Conservation (phyloP, 2,329 filamentous ascomycete genomes). For the Metarhizium sp. region DNA sequence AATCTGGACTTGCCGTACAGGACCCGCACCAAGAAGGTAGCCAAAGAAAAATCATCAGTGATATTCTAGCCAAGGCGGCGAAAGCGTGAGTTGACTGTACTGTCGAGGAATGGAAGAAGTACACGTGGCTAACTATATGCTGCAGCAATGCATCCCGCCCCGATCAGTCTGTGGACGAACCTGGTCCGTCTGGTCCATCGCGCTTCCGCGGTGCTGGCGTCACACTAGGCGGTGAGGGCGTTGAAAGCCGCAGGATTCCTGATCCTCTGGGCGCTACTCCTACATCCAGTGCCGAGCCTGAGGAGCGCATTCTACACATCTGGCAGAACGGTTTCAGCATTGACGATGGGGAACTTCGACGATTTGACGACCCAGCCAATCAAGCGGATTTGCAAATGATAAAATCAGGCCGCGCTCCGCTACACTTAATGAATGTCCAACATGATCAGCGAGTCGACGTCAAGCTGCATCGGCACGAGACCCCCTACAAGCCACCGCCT, state of each 20-base stretch:
- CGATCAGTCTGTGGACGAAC: constrained; percentile 37
- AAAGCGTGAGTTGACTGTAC: constrained; percentile 37
- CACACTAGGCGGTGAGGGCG: constrained; percentile 70
- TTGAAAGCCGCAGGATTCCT: constrained; percentile 58
- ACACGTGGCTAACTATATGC: background rate
- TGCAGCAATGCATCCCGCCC: constrained; percentile 52
- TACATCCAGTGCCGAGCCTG: constrained; percentile 31
- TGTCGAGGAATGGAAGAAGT: background rate
- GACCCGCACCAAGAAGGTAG: constrained; percentile 44
- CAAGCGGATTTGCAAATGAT: constrained; percentile 66
- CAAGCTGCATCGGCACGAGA: constrained; percentile 67
- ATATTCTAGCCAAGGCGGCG: constrained; percentile 57
- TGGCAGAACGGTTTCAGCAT: constrained; percentile 83
- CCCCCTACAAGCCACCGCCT: constrained; percentile 59
- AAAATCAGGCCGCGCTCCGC: constrained; percentile 63
- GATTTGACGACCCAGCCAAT: constrained; percentile 72
- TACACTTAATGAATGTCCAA: constrained; percentile 69
- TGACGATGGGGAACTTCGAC: constrained; percentile 67
- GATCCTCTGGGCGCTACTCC: constrained; percentile 38
- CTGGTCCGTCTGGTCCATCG: constrained; percentile 36
- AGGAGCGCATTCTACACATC: constrained; percentile 64
- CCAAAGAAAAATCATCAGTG: constrained; percentile 47
- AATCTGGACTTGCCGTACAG: constrained; percentile 63
- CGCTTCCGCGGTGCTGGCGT: constrained; percentile 63
- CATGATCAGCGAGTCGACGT: constrained; percentile 70